A percentile compares a stretch with the other conserved stretches of the same genome.
Evolutionary conservation across 2,329 filamentous ascomycete species (phyloP).

Genomic region (Mycosphaerella arachidis): DNA sequence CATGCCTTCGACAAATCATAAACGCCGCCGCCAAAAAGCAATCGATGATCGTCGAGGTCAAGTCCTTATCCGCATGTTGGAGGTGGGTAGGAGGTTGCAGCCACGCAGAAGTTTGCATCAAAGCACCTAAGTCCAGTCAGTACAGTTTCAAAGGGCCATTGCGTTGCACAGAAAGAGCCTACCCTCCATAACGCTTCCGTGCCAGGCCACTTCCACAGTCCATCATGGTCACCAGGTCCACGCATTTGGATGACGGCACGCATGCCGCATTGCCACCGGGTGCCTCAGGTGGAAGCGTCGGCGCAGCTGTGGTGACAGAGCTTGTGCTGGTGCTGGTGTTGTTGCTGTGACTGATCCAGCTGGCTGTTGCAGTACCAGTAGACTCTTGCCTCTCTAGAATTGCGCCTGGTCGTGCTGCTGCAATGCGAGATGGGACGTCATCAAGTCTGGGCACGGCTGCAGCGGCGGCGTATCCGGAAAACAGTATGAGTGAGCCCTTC

Average conservation of each 20-base stretch:
- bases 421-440: not conserved
- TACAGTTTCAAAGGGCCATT: not conserved
- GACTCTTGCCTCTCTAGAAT: not conserved
- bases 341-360: not conserved
- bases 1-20: not conserved
- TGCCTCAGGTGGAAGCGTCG: not conserved
- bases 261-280: not conserved
- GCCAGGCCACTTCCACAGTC: conserved; percentile 4
- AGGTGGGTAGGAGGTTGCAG: not conserved
- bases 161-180: not conserved
- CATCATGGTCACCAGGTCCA: conserved; percentile 12
- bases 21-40: not conserved
- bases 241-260: conserved; percentile 12
- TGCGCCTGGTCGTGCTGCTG: not conserved
- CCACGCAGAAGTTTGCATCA: conserved; percentile 22
- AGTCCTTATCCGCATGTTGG: not conserved
- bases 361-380: not conserved
- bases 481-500: not conserved
- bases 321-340: not conserved
- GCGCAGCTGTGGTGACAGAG: not conserved
- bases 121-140: conserved; percentile 14
- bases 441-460: not conserved
- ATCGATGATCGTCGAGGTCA: not conserved
- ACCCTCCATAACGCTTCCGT: conserved; percentile 19
- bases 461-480: not conserved